These are phyloP conservation scores for Cercospora sp. DNA, from an alignment of 2,329 filamentous ascomycete species.

Conservation along the genomic window DNA sequence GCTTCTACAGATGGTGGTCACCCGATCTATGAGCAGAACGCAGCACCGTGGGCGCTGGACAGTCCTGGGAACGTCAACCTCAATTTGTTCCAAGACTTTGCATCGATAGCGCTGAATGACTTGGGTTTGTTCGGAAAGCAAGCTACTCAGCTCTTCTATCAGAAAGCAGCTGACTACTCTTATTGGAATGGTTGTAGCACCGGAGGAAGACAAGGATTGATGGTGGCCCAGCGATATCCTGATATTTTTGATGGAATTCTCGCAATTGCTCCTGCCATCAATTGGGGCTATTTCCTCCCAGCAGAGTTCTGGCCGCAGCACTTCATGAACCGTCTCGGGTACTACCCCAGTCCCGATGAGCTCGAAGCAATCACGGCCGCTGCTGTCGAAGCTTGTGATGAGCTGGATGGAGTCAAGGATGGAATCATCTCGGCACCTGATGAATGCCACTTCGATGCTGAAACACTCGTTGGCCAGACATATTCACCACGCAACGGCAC, in stretches of 20 bases:
- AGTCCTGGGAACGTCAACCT: conserved; percentile 38
- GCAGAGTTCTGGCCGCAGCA: conserved; percentile 32
- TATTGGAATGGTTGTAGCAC: conserved; percentile 43
- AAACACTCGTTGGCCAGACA: conserved; percentile 40
- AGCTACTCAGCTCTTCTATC: conserved; percentile 37
- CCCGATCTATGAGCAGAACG: conserved; percentile 9
- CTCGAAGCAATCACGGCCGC: conserved; percentile 36
- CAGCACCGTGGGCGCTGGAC: conserved; percentile 26
- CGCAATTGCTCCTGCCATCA: conserved; percentile 41
- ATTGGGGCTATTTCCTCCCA: conserved; percentile 31
- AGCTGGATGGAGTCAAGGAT: conserved; percentile 38
- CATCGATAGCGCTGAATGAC: conserved; percentile 36
- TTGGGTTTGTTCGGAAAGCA: conserved; percentile 37
- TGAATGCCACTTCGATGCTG: conserved; percentile 34
- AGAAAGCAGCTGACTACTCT: conserved; percentile 34
- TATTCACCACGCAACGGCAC: conserved; percentile 35
- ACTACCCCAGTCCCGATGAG: conserved; percentile 35
- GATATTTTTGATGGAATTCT: conserved; percentile 42
- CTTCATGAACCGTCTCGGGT: conserved; percentile 31
- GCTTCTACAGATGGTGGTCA: conserved; percentile 36
- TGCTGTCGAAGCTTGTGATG: conserved; percentile 38
- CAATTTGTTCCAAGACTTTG: conserved; percentile 38
- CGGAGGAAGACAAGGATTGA: conserved; percentile 42
- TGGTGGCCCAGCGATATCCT: conserved; percentile 41
- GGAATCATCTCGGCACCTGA: conserved; percentile 31